These are phyloP conservation scores for Ligustrum vulgare DNA, from an alignment of 257 asterid genomes.

Conservation along the genomic window DNA sequence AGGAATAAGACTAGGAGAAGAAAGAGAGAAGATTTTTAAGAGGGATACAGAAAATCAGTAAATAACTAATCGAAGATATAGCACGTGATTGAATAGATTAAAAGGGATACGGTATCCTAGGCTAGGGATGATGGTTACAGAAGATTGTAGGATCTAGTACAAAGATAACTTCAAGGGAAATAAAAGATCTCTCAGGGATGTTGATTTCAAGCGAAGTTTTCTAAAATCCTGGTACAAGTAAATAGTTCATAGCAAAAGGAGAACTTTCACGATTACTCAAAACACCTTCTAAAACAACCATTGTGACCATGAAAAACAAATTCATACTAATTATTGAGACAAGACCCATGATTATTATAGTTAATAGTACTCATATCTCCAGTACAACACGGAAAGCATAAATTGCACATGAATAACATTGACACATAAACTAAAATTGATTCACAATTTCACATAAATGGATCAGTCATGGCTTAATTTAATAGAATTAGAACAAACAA, in stretches of 20 bases:
- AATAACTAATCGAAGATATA: neutral
- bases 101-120: neutral
- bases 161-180: slow-evolving; percentile 2
- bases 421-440: neutral
- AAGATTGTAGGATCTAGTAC: slow-evolving; percentile 6
- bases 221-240: neutral
- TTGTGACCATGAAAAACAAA: too few relatives aligned
- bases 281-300: neutral
- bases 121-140: neutral
- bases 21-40: neutral
- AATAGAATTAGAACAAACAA: neutral
- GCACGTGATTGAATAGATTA: neutral
- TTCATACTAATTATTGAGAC: neutral
- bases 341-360: neutral
- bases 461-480: neutral
- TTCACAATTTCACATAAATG: neutral
- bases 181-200: neutral
- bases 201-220: neutral
- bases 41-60: neutral
- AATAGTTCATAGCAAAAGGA: neutral
- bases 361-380: neutral
- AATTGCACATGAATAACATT: neutral
- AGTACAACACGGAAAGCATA: neutral
- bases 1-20: neutral
- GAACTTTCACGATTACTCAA: neutral